These are phyloP conservation scores for Ceratocystis huliohia DNA, from an alignment of 2,329 filamentous ascomycete genomes.

Conservation along the genomic window DNA sequence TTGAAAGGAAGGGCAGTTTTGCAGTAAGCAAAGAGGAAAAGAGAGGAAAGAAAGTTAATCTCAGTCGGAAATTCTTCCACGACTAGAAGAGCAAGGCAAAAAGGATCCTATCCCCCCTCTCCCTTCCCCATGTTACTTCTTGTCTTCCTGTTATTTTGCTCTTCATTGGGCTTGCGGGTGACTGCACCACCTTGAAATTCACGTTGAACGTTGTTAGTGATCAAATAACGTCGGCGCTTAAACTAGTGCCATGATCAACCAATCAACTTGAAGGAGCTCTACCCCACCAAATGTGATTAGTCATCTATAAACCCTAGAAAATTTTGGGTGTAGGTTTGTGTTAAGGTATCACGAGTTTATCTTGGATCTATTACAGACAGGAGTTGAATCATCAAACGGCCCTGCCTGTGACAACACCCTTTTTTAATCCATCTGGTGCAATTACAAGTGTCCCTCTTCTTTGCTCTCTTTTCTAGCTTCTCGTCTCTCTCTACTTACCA, in stretches of 20 bases:
- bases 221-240: conserved; percentile 20
- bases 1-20: neutral
- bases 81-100: neutral
- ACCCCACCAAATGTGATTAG: conserved; percentile 1
- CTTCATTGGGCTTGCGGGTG: conserved; percentile 9
- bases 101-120: conserved; percentile 10
- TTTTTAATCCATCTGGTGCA: neutral
- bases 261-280: conserved; percentile 11
- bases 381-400: neutral
- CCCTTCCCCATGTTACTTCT: neutral
- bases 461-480: neutral
- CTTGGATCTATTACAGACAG: neutral
- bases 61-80: conserved; percentile 2
- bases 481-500: neutral
- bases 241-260: conserved; percentile 12
- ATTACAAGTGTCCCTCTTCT: neutral
- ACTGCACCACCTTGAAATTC: conserved; percentile 11
- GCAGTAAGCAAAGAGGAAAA: neutral
- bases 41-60: conserved; percentile 1
- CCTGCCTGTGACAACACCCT: neutral
- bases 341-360: conserved; percentile 13
- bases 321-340: conserved; percentile 10
- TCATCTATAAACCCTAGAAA: conserved; percentile 9
- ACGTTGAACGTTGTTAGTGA: conserved; percentile 18
- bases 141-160: neutral